phyloP scores from a whole-genome alignment of 768 basidiomycete species.

The Aureoboletus auriporus region DNA sequence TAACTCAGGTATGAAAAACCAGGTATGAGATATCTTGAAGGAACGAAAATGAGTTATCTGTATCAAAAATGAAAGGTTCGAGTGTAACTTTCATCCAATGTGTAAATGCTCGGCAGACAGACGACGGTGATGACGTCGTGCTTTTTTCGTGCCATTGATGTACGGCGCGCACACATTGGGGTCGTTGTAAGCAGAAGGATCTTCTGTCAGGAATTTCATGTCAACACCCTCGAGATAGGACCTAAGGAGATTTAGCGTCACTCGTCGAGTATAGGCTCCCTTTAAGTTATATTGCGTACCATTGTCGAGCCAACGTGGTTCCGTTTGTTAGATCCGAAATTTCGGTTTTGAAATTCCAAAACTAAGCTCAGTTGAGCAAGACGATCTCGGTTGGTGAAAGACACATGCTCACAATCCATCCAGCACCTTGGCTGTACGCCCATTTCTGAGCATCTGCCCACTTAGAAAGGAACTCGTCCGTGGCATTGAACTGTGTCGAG shows the following conservation, averaged over 20 bases:
- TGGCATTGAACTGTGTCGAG: constrained; percentile 61
- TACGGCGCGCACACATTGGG: constrained; percentile 63
- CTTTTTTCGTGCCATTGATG: constrained; percentile 13
- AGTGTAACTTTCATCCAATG: too few species aligned
- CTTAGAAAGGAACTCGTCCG: constrained; percentile 54
- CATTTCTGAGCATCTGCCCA: constrained; percentile 80
- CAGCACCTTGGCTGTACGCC: constrained; percentile 53
- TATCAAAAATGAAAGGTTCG: too few species aligned
- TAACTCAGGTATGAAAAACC: too few species aligned
- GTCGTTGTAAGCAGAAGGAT: constrained; percentile 55
- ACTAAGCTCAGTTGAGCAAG: constrained; percentile 28
- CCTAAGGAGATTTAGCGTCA: constrained; percentile 35
- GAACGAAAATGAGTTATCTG: too few species aligned
- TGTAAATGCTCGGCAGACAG: neutral
- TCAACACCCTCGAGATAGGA: constrained; percentile 63
- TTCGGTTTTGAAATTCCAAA: constrained; percentile 77
- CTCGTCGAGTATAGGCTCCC: neutral
- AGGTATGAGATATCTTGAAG: too few species aligned
- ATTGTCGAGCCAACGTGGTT: constrained; percentile 50
- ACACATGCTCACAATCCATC: constrained; percentile 57
- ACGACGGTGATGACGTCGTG: constrained; percentile 2
- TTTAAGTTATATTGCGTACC: constrained; percentile 38
- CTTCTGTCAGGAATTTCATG: constrained; percentile 56
- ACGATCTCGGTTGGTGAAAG: neutral
- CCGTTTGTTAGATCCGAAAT: constrained; percentile 45